These are phyloP conservation scores for Capronia americana DNA, from an alignment of 2,329 filamentous ascomycete genomes.

Conservation along the genomic window DNA sequence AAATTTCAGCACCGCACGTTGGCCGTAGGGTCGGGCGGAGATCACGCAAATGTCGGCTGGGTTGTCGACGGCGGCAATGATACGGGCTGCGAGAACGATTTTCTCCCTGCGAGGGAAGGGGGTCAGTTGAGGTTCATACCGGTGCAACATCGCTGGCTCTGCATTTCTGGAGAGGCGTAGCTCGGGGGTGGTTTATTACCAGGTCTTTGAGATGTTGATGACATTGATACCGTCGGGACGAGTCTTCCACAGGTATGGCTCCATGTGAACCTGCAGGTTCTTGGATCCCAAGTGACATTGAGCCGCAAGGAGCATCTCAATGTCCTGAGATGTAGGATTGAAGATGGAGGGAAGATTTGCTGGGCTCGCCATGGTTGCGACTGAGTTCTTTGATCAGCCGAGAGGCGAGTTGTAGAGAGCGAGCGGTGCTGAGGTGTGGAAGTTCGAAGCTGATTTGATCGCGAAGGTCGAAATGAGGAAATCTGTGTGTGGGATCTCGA, in stretches of 20 bases:
- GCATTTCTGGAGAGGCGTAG: not conserved
- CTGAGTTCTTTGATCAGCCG: conserved; percentile 56
- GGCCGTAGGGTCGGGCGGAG: conserved; percentile 98
- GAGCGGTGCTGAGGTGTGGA: conserved; percentile 39
- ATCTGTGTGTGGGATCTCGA: conserved; percentile 9
- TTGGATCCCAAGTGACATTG: conserved; percentile 97
- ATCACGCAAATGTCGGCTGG: conserved; percentile 99
- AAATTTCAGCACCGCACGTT: conserved; percentile 99
- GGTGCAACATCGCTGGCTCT: not conserved
- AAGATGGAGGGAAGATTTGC: conserved; percentile 92
- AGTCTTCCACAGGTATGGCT: conserved; percentile 99
- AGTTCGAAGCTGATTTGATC: conserved; percentile 24
- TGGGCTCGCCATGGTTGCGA: conserved; percentile 69
- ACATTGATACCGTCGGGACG: conserved; percentile 98
- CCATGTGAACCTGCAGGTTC: conserved; percentile 99
- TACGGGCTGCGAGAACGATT: conserved; percentile 97
- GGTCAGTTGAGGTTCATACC: conserved; percentile 18
- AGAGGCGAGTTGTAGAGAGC: conserved; percentile 52
- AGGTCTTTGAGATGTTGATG: conserved; percentile 99
- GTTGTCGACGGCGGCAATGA: conserved; percentile 99
- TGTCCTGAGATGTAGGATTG: conserved; percentile 97
- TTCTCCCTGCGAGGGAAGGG: conserved; percentile 76
- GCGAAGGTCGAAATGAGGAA: not conserved
- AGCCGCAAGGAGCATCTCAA: conserved; percentile 98
- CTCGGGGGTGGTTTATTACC: conserved; percentile 63